Evolutionary conservation across 192 early-diverging fungal genomes (phyloP).

Genomic region (Entomortierella beljakovae): DNA sequence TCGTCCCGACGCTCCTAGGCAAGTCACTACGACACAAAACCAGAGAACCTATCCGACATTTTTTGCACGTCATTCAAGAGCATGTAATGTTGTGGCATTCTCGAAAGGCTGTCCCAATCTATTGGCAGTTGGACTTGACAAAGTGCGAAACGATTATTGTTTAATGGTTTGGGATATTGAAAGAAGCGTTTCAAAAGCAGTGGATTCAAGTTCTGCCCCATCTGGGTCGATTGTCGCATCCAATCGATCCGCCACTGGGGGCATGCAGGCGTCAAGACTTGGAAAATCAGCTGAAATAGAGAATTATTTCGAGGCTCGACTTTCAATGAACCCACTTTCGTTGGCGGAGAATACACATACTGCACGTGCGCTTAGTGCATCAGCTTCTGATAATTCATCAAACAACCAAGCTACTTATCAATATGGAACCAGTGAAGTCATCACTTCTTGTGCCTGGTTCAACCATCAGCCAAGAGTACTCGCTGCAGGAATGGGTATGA

Average conservation of each 20-base stretch:
- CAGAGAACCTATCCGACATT: constrained; percentile 56
- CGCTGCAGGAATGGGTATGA: constrained; percentile 79
- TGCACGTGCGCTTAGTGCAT: constrained; percentile 37
- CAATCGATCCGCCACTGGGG: constrained; percentile 32
- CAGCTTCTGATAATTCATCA: constrained; percentile 33
- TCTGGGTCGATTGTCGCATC: constrained; percentile 26
- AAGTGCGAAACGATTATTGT: constrained; percentile 77
- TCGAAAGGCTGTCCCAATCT: constrained; percentile 68
- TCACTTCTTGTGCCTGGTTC: constrained; percentile 79
- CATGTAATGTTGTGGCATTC: constrained; percentile 81
- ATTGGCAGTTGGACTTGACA: constrained; percentile 79
- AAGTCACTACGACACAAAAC: constrained; percentile 38
- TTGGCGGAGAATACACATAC: constrained; percentile 45
- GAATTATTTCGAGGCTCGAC: constrained; percentile 43
- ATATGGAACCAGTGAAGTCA: constrained; percentile 74
- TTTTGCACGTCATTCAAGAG: constrained; percentile 63
- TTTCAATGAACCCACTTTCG: constrained; percentile 49
- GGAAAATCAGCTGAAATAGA: constrained; percentile 39
- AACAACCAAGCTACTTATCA: constrained; percentile 58
- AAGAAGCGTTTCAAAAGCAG: constrained; percentile 53
- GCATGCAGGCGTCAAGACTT: constrained; percentile 37
- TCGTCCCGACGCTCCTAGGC: constrained; percentile 52
- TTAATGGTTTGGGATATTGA: constrained; percentile 83
- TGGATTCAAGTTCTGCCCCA: constrained; percentile 40
- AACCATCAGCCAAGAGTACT: constrained; percentile 61